phyloP scores from a whole-genome alignment of 2,329 filamentous ascomycete species.

The Scolecobasidium constrictum region DNA sequence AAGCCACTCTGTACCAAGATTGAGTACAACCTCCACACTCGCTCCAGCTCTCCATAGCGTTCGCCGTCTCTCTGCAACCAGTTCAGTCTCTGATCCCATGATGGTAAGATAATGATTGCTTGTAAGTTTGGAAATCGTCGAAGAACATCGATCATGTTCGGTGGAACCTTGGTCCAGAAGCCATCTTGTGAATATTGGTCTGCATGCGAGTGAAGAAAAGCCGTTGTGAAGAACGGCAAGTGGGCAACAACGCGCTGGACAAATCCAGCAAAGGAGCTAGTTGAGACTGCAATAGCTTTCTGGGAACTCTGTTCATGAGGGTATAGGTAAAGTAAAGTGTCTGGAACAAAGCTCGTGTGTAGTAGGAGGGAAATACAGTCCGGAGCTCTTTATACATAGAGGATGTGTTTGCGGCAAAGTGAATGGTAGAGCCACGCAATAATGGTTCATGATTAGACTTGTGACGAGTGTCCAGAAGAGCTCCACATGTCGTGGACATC shows the following conservation, averaged over 20 bases:
- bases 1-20: neutral
- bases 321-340: neutral
- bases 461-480: too few species aligned
- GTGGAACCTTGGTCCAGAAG: neutral
- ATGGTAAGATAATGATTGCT: neutral
- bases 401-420: too few species aligned
- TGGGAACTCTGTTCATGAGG: neutral
- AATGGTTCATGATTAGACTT: constrained; percentile 1
- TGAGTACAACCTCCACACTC: neutral
- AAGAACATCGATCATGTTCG: neutral
- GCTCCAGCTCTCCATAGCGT: neutral
- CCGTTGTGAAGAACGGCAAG: neutral
- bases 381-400: neutral
- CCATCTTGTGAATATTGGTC: too few species aligned
- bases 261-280: neutral
- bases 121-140: neutral
- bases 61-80: neutral
- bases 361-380: neutral
- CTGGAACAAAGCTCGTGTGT: neutral
- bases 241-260: neutral
- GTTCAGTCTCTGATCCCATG: neutral
- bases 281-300: neutral
- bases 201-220: neutral
- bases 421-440: too few species aligned
- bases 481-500: too few species aligned